Evolutionary conservation across 352 stramenopile species (phyloP).

Genomic region (Blastocystis sp.): DNA sequence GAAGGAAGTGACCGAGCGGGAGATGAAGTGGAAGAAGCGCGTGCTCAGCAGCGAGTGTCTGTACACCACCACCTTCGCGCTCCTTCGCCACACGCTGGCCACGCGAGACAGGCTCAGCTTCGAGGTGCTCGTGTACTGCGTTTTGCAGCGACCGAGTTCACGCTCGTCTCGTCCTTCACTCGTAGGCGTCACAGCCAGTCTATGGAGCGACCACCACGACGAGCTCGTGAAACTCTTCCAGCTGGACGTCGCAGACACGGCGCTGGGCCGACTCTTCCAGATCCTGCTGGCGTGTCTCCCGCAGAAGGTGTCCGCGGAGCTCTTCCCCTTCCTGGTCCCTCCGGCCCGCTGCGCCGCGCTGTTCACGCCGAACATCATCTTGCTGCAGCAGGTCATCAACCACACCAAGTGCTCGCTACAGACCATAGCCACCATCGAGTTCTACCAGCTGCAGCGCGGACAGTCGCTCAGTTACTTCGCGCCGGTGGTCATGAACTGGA

Average conservation of each 20-base stretch:
- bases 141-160: neutral
- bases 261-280: neutral
- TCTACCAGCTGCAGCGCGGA: too few species aligned
- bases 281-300: neutral
- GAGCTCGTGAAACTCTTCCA: neutral
- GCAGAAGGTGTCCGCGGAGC: neutral
- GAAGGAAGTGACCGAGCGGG: neutral
- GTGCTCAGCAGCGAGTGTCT: conserved; percentile 15
- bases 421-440: neutral
- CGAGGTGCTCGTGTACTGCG: neutral
- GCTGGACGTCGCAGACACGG: neutral
- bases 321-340: neutral
- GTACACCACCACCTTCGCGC: neutral
- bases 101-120: neutral
- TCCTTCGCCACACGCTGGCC: neutral
- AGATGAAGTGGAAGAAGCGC: neutral
- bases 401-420: neutral
- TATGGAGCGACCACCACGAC: conserved; percentile 13
- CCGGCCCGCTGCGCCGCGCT: neutral
- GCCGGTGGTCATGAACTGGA: neutral
- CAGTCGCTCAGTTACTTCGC: neutral
- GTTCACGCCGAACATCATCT: neutral
- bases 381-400: conserved; percentile 2
- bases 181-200: neutral
- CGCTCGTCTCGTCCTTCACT: neutral